Base-by-base conservation (phyloP, 257 asterid species). In the Solanum ossicruentum region DNA sequence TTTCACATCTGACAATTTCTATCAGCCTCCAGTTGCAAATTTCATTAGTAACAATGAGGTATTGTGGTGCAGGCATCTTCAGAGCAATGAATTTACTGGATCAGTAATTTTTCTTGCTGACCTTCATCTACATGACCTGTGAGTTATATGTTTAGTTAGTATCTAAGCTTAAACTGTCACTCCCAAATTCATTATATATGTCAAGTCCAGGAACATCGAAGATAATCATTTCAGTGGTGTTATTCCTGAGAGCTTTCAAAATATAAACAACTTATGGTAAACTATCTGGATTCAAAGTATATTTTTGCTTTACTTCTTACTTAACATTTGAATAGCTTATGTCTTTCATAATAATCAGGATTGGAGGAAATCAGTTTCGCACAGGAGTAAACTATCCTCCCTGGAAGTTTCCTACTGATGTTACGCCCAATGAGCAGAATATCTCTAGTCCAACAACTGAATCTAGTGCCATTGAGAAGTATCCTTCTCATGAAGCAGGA, bases 141-240 rank as follows among this genome's bases (percentile, higher is more conserved):
- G 91, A 60, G 98, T 90, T 85, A 51, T 83, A 45, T 80, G 32
- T 26, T 58, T 61, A 57, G 49, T 26, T 2, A 47, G 39, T 84
- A 81, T 84, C 26, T 32, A 85, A 36, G 55, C 55, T 17, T 47
- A 52, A 12, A 9, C 41, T 8, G 8, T 15, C 73, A 36, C 78
- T 21, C 23, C 67, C 12, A 83, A 75, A 51, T 77, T 10, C 43
- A 71, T 45, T 21, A 32, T 45, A 58, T 83, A 51, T 9, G 9
- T 83, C 58, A 3, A 84, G 89, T 88, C 80, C 93, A 96, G 99
- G 96, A 92, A 96, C 89, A 92, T 96, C 23, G 94, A 92, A 89
- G 98, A 95, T 82, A 95, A 96, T 88, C 95, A 95, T 87, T 96
- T 96, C 70, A 95, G 98, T 88, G 99, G 99, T 80, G 93, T 95